Conservation (phyloP, 2,329 filamentous ascomycete species). For the Fusarium lateritium region DNA sequence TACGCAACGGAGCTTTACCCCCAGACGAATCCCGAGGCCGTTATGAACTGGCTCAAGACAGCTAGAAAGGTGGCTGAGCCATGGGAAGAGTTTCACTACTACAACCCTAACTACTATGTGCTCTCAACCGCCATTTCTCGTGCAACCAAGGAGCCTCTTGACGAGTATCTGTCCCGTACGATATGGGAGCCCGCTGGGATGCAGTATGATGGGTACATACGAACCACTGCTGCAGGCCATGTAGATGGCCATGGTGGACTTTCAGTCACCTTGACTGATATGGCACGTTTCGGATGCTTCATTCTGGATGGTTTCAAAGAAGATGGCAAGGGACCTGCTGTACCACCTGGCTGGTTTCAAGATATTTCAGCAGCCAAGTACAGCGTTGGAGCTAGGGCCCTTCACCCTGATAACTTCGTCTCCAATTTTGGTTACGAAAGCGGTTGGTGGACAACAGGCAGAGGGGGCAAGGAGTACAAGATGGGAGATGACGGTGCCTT, state of each 20-base stretch:
- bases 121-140: slow-evolving; percentile 32
- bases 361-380: slow-evolving; percentile 26
- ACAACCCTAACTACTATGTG: slow-evolving; percentile 41
- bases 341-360: slow-evolving; percentile 30
- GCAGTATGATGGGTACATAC: slow-evolving; percentile 38
- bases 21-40: slow-evolving; percentile 17
- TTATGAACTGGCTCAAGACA: slow-evolving; percentile 33
- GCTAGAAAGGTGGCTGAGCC: slow-evolving; percentile 36
- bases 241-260: slow-evolving; percentile 36
- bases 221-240: slow-evolving; percentile 36
- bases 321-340: slow-evolving; percentile 9
- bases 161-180: slow-evolving; percentile 30
- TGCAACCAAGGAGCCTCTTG: slow-evolving; percentile 20
- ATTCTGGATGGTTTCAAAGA: slow-evolving; percentile 23
- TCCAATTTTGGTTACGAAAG: slow-evolving; percentile 36
- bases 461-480: slow-evolving; percentile 6
- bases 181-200: slow-evolving; percentile 42
- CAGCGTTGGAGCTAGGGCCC: slow-evolving; percentile 26
- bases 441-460: slow-evolving; percentile 38
- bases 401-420: slow-evolving; percentile 27
- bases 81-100: slow-evolving; percentile 44
- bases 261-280: slow-evolving; percentile 27
- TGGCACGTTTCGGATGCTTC: slow-evolving; percentile 37
- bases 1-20: slow-evolving; percentile 41
- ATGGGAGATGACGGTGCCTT: slow-evolving; percentile 32